Evolutionary conservation across 257 asterid genomes (phyloP), one percentile per base, ranked within the genome.

Genomic region (Capsicum pubescens): DNA sequence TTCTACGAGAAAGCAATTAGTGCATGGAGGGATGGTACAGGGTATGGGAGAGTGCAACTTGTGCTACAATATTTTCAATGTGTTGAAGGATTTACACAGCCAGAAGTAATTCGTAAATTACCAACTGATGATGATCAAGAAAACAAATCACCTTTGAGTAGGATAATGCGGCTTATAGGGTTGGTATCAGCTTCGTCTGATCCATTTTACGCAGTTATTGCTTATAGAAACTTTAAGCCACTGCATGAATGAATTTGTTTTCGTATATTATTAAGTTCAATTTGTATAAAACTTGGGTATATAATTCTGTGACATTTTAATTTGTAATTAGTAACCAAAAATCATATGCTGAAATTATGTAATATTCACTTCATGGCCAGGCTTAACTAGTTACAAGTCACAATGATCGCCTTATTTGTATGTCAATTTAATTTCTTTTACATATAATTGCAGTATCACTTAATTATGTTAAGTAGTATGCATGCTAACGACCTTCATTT

Each of bases 1-100:
- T 93, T 93, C 90, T 92, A 93, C n/a, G 98, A 93, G 84, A 93
- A 94, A 88, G 98, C 97, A 8, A 85, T 93, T 32, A 82, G 88
- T 13, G 93, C 93, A 0, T 94, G 98, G 98, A 86, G 98, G 83
- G 97, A 94, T 0, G 92, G 95, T 21, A 92, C 90, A 3, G 87
- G 87, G 0, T 92, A 93, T 21, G 86, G 93, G 71, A 87, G 97
- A 2, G 89, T 90, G 15, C 98, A 95, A 39, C 87, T 95, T 63
- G 95, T 92, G 46, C 85, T 89, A 59, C 93, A 95, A 83, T 95
- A 92, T 84, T 93, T 95, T 59, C 98, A 93, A 61, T 90, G 95
- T 67, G 88, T 95, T 52, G 90, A 93, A 67, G 98, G 98, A 42
- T 95, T 90, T 81, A 92, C 95, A 0, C 83, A 92, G 42, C 86